Conservation (phyloP, 345 rosid genomes). For the Euphorbia lathyris region DNA sequence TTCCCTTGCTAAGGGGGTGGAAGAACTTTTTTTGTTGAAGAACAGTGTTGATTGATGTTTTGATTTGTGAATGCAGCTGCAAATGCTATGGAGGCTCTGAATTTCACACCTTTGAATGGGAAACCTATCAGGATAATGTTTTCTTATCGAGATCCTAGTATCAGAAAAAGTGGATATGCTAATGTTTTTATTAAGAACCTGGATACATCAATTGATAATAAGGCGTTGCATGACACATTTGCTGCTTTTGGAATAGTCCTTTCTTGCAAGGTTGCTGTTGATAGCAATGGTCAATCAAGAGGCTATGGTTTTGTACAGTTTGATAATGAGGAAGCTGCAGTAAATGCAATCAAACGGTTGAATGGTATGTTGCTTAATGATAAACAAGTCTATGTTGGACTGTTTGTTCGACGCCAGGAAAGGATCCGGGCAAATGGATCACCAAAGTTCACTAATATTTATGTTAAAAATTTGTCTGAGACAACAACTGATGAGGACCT, state of each 20-base stretch:
- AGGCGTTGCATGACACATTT: constrained; percentile 52
- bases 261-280: constrained; percentile 65
- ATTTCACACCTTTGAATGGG: constrained; percentile 55
- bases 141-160: constrained; percentile 67
- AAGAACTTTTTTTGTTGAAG: background rate
- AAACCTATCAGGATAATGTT: constrained; percentile 68
- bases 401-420: constrained; percentile 51
- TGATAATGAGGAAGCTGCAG: constrained; percentile 57
- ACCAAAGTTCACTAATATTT: constrained; percentile 55
- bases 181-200: constrained; percentile 77
- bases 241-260: constrained; percentile 51
- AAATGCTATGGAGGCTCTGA: constrained; percentile 51
- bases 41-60: constrained; percentile 3
- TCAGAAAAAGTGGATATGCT: constrained; percentile 56
- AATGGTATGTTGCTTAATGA: constrained; percentile 69
- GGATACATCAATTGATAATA: constrained; percentile 53
- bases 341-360: constrained; percentile 46
- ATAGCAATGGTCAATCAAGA: constrained; percentile 41
- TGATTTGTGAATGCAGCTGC: constrained; percentile 43
- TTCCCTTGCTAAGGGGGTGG: background rate
- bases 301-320: constrained; percentile 75
- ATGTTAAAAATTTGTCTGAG: constrained; percentile 62
- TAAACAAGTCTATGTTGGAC: constrained; percentile 58
- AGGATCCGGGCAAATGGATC: constrained; percentile 33
- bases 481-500: constrained; percentile 57